phyloP scores from a whole-genome alignment of 2,329 filamentous ascomycete species.

The Exophiala phaeomuriformis region DNA sequence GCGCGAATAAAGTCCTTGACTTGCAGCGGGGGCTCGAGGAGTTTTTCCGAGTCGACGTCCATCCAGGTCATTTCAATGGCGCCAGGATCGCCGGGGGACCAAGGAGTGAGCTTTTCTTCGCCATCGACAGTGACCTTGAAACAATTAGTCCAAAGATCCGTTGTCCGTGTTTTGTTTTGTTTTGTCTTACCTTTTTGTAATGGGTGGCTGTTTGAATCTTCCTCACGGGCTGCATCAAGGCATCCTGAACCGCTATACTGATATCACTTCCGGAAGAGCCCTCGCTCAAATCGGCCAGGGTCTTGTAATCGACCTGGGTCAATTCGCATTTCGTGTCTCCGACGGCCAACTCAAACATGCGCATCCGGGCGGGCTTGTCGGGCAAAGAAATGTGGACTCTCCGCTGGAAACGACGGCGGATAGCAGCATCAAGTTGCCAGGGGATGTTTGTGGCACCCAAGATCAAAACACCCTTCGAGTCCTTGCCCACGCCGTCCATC shows the following conservation, averaged over 20 bases:
- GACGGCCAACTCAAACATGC: slow-evolving; percentile 93
- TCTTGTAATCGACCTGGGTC: slow-evolving; percentile 66
- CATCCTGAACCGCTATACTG: slow-evolving; percentile 87
- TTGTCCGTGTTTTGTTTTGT: neutral
- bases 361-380: slow-evolving; percentile 76
- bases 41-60: slow-evolving; percentile 71
- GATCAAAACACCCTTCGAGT: slow-evolving; percentile 87
- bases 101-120: slow-evolving; percentile 61
- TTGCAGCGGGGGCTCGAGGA: slow-evolving; percentile 77
- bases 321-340: slow-evolving; percentile 86
- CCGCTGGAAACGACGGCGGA: slow-evolving; percentile 89
- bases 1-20: slow-evolving; percentile 92
- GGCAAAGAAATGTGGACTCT: slow-evolving; percentile 93
- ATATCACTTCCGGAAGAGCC: slow-evolving; percentile 97
- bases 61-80: slow-evolving; percentile 93
- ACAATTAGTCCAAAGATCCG: slow-evolving; percentile 1
- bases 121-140: slow-evolving; percentile 62
- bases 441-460: slow-evolving; percentile 97
- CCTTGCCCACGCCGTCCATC: slow-evolving; percentile 97
- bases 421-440: slow-evolving; percentile 95
- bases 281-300: slow-evolving; percentile 73
- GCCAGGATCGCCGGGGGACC: slow-evolving; percentile 80
- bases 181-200: slow-evolving; percentile 72
- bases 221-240: slow-evolving; percentile 91
- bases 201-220: slow-evolving; percentile 97